These are phyloP conservation scores for Myochromella boudieri DNA, from an alignment of 768 basidiomycete species.

Conservation along the genomic window DNA sequence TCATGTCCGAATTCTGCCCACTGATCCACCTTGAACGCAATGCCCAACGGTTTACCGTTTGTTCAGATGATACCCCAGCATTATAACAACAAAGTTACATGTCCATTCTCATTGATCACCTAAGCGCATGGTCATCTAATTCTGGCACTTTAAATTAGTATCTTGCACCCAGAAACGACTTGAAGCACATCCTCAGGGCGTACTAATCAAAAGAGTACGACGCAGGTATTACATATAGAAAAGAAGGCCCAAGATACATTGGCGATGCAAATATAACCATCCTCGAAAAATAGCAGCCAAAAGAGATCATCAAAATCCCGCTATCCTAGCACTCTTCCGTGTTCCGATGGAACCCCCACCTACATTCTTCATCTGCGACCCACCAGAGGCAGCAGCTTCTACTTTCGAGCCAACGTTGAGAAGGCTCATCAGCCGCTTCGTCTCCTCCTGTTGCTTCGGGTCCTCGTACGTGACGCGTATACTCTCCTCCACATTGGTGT, in stretches of 20 bases:
- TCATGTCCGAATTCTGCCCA: too few species aligned
- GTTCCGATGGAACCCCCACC: conserved; percentile 15
- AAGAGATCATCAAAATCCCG: conserved; percentile 13
- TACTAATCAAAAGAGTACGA: too few species aligned
- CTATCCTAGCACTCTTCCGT: conserved; percentile 20
- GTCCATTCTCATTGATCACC: too few species aligned
- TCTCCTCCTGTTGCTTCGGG: conserved; percentile 60
- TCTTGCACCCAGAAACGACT: too few species aligned
- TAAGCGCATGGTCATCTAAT: background rate
- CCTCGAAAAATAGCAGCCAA: background rate
- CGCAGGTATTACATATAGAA: background rate
- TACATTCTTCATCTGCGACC: conserved; percentile 24
- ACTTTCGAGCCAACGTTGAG: conserved; percentile 33
- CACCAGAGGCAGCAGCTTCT: conserved; percentile 1
- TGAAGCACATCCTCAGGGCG: too few species aligned
- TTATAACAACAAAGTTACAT: too few species aligned
- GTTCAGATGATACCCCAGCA: too few species aligned
- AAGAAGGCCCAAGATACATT: background rate
- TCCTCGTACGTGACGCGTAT: conserved; percentile 69
- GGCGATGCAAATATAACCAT: background rate
- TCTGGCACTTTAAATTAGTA: too few species aligned
- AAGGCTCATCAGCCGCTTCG: conserved; percentile 55
- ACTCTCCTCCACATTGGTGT: conserved; percentile 34
- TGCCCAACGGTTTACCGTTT: too few species aligned
- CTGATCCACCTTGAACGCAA: too few species aligned